A percentile compares a stretch with the other conserved stretches of the same genome.
Conservation (phyloP, 139 green algal genomes). For the Coccomyxa sp. region DNA sequence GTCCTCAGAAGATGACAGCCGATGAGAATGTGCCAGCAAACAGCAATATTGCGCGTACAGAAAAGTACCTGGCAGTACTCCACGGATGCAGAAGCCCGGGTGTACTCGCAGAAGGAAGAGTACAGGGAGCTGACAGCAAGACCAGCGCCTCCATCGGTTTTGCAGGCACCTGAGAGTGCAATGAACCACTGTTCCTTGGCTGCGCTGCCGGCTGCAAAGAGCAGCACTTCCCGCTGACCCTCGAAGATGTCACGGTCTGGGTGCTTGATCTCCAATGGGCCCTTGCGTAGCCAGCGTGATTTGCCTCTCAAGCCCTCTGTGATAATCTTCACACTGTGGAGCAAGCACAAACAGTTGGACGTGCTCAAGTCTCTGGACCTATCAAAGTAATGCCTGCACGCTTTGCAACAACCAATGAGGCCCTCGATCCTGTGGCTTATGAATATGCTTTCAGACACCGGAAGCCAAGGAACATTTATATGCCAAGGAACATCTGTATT, state of each 20-base stretch:
- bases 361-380: too few relatives aligned
- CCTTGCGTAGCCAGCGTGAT: constrained; percentile 31
- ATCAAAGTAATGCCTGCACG: too few relatives aligned
- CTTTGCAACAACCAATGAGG: too few relatives aligned
- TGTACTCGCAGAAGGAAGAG: not conserved
- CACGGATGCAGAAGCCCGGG: not conserved
- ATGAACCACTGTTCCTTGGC: constrained; percentile 28
- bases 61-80: not conserved
- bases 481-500: not conserved
- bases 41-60: too few relatives aligned
- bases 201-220: constrained; percentile 35
- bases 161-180: not conserved
- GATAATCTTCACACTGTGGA: constrained; percentile 7
- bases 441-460: not conserved
- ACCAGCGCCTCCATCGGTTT: not conserved
- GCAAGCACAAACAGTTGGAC: not conserved
- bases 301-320: constrained; percentile 20
- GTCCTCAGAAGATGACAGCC: too few relatives aligned
- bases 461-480: not conserved
- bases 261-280: constrained; percentile 48
- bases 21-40: too few relatives aligned
- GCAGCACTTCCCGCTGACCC: constrained; percentile 28
- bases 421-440: not conserved
- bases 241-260: constrained; percentile 31
- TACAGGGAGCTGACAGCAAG: not conserved